Evolutionary conservation across 2,329 filamentous ascomycete genomes (phyloP).

Genomic region (Parastagonospora avenae): DNA sequence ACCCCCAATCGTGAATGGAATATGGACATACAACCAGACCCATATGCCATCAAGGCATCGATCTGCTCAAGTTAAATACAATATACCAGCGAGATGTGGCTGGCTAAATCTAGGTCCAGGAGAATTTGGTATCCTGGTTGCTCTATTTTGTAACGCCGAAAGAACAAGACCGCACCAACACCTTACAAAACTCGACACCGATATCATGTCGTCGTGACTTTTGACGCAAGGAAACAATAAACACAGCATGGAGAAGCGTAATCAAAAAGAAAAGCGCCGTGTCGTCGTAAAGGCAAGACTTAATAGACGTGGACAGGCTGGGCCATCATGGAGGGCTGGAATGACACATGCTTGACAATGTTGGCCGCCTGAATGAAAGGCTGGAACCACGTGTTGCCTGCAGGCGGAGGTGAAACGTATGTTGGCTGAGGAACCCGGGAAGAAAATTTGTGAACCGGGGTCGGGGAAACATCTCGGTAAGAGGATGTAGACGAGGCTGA

Average conservation of each 20-base stretch:
- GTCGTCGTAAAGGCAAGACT: slow-evolving; percentile 9
- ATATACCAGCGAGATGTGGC: slow-evolving; percentile 23
- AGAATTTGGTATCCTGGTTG: slow-evolving; percentile 17
- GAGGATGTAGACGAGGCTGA: slow-evolving; percentile 45
- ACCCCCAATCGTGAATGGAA: slow-evolving; percentile 13
- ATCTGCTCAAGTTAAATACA: slow-evolving; percentile 36
- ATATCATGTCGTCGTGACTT: slow-evolving; percentile 48
- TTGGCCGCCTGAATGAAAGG: slow-evolving; percentile 49
- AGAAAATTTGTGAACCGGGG: slow-evolving; percentile 34
- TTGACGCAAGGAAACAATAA: slow-evolving; percentile 36
- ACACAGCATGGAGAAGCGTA: slow-evolving; percentile 43
- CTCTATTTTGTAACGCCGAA: slow-evolving; percentile 42
- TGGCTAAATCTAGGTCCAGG: slow-evolving; percentile 30
- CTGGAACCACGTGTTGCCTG: slow-evolving; percentile 46
- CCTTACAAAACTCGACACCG: slow-evolving; percentile 32
- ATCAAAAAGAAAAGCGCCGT: slow-evolving; percentile 12
- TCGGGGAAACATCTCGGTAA: slow-evolving; percentile 36
- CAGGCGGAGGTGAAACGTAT: slow-evolving; percentile 45
- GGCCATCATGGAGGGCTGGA: slow-evolving; percentile 46
- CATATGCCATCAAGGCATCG: slow-evolving; percentile 40
- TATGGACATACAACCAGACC: slow-evolving; percentile 22
- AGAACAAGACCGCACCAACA: slow-evolving; percentile 28
- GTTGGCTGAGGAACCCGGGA: slow-evolving; percentile 34
- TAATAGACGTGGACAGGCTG: slow-evolving; percentile 46
- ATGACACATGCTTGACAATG: slow-evolving; percentile 48